phyloP scores from a whole-genome alignment of 78 protist genomes.

The Dictyostelium purpureum region DNA sequence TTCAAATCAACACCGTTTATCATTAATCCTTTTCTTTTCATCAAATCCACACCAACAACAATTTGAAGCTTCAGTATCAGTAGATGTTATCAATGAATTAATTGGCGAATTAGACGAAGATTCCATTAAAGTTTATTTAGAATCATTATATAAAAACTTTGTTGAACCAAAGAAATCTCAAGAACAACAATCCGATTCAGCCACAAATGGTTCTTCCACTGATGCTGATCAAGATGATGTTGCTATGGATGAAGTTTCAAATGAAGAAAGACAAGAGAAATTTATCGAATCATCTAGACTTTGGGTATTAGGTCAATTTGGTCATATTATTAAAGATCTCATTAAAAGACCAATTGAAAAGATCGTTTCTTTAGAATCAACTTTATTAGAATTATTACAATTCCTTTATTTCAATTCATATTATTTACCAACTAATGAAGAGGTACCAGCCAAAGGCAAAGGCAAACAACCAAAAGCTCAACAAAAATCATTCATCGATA shows the following conservation, averaged over 20 bases:
- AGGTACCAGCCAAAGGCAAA: background rate
- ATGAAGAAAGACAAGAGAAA: slow-evolving; percentile 2
- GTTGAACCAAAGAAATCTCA: too few species aligned
- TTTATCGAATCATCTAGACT: background rate
- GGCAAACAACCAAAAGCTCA: background rate
- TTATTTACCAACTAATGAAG: background rate
- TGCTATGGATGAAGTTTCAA: background rate
- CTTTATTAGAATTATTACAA: slow-evolving; percentile 7
- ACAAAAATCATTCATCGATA: background rate
- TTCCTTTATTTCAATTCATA: slow-evolving; percentile 63
- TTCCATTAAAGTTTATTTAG: background rate
- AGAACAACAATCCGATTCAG: background rate
- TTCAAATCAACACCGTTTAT: slow-evolving; percentile 34
- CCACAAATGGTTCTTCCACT: background rate
- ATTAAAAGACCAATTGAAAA: background rate
- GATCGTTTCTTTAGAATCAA: background rate
- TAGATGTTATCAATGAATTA: slow-evolving; percentile 47
- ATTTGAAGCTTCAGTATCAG: slow-evolving; percentile 9
- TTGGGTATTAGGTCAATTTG: slow-evolving; percentile 45
- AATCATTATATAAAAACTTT: background rate
- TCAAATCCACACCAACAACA: background rate
- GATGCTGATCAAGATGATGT: background rate
- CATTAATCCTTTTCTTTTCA: slow-evolving; percentile 27
- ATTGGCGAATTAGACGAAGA: slow-evolving; percentile 25
- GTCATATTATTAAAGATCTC: slow-evolving; percentile 18